Conservation (phyloP, 805 yeast species). For the Pichia nanzhaoensis region DNA sequence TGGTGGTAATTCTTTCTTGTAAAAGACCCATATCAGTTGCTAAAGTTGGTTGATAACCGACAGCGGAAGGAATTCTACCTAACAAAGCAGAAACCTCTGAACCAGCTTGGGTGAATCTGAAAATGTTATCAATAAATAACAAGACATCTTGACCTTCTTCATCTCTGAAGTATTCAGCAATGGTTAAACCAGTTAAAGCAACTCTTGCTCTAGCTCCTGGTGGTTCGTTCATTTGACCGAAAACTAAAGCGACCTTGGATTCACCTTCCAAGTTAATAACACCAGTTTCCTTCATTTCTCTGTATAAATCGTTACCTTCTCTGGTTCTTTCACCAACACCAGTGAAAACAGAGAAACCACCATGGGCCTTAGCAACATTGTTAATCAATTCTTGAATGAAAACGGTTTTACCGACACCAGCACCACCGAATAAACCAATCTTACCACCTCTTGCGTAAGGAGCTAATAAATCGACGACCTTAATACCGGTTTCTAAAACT, state of each 20-base stretch:
- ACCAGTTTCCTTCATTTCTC: constrained; percentile 99
- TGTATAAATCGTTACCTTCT: constrained; percentile 99
- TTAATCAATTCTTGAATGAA: constrained; percentile 99
- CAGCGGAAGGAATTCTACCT: constrained; percentile 99
- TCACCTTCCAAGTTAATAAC: constrained; percentile 99
- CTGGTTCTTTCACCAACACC: constrained; percentile 99
- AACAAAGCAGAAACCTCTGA: constrained; percentile 99
- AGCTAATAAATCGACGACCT: constrained; percentile 98
- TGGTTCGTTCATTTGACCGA: constrained; percentile 99
- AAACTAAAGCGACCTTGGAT: constrained; percentile 97
- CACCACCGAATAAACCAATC: constrained; percentile 99
- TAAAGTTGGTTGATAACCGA: constrained; percentile 99
- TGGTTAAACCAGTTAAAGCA: constrained; percentile 98
- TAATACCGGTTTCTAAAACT: constrained; percentile 98
- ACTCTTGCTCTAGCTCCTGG: constrained; percentile 99
- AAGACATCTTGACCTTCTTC: constrained; percentile 99
- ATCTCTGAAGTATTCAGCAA: constrained; percentile 99
- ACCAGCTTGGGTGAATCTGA: constrained; percentile 99
- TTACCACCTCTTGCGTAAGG: constrained; percentile 99
- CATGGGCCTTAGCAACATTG: constrained; percentile 99
- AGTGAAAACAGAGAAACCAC: constrained; percentile 99
- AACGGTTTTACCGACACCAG: constrained; percentile 99
- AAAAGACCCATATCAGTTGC: constrained; percentile 99
- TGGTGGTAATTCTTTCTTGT: constrained; percentile 99
- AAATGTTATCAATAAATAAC: constrained; percentile 98